Base-by-base conservation (phyloP, 1,284 basidiomycete species). In the Coniferiporia weirii region DNA sequence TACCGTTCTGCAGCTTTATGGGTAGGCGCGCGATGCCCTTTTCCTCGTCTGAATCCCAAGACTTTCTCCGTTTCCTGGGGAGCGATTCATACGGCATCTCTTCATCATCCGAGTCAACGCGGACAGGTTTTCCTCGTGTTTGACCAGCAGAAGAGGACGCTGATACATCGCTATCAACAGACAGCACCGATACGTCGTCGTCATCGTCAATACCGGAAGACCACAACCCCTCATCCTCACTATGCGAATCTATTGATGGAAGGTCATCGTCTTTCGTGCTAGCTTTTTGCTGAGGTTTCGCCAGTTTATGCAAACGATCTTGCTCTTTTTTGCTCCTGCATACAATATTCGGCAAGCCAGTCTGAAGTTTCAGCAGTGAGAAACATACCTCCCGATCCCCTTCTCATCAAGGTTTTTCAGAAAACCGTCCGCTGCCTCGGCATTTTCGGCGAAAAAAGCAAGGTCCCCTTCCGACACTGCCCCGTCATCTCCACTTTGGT, bases 1-100 rank as follows among this genome's bases (percentile, higher is more conserved):
- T 83, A 1, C 93, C 93, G 60, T 89, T 80, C 3, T 86, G 79
- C 2, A 95, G 78, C 71, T 95, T 96, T 69, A 95, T 94, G 9
- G 93, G 93, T 52, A 96, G 76, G 47, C 89, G 79, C 55, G 82
- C 79, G 52, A 94, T 81, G 55, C 79, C 79, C 57, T 75, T 74
- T 34, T 75, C 74, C 46, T 76, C 71, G 32, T 79, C 73, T 17
- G 73, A 65, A 40, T 80, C 75, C 73, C 77, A 77, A 13, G 76
- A 75, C 19, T 71, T 66, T 27, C 71, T 75, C 54, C 73, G 76
- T 19, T 76, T 81, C 48, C 89, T 79, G 34, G 85, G 82, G 32
- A 73, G 70, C 44, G 71, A 70, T 70, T 92, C 87, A 65, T 91
- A 89, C 32, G 82, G 73, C 82, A 87, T 84, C 72, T 93, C 91